phyloP scores from a whole-genome alignment of 2,329 filamentous ascomycete species.

The Colletotrichum chlorophyti region DNA sequence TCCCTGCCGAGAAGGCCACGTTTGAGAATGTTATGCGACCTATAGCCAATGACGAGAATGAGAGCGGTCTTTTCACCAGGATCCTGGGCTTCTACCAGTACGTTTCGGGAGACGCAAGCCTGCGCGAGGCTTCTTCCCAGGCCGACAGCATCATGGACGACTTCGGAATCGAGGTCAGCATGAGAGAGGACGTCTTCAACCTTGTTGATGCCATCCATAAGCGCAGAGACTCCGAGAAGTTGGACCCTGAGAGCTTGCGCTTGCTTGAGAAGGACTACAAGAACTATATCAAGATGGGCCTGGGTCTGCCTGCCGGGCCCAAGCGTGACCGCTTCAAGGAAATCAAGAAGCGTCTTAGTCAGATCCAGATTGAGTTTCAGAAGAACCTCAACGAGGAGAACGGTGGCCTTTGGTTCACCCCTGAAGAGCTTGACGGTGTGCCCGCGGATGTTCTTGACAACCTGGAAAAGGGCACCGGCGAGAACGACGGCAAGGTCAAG shows the following conservation, averaged over 20 bases:
- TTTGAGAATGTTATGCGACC: constrained; percentile 66
- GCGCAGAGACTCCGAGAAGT: constrained; percentile 56
- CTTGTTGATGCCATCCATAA: constrained; percentile 65
- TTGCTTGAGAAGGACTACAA: constrained; percentile 81
- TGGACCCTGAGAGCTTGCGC: constrained; percentile 75
- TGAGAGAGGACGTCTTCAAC: constrained; percentile 82
- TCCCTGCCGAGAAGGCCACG: constrained; percentile 58
- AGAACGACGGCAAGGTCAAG: constrained; percentile 76
- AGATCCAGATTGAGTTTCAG: constrained; percentile 76
- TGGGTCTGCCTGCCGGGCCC: constrained; percentile 72
- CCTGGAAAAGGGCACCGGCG: constrained; percentile 74
- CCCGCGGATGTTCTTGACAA: constrained; percentile 71
- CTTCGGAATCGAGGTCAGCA: constrained; percentile 77
- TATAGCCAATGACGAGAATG: constrained; percentile 76
- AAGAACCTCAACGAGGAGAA: constrained; percentile 86
- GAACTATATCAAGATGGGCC: constrained; percentile 77
- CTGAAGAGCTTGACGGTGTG: constrained; percentile 76
- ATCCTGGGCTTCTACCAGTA: constrained; percentile 84
- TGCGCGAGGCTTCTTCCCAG: constrained; percentile 79
- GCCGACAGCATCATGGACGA: constrained; percentile 79
- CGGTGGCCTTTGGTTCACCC: constrained; percentile 80
- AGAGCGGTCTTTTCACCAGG: constrained; percentile 61
- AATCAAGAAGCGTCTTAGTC: constrained; percentile 81
- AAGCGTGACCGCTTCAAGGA: constrained; percentile 83
- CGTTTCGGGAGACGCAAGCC: constrained; percentile 70